Conservation (phyloP, 768 basidiomycete species). For the Lentinula sp. region DNA sequence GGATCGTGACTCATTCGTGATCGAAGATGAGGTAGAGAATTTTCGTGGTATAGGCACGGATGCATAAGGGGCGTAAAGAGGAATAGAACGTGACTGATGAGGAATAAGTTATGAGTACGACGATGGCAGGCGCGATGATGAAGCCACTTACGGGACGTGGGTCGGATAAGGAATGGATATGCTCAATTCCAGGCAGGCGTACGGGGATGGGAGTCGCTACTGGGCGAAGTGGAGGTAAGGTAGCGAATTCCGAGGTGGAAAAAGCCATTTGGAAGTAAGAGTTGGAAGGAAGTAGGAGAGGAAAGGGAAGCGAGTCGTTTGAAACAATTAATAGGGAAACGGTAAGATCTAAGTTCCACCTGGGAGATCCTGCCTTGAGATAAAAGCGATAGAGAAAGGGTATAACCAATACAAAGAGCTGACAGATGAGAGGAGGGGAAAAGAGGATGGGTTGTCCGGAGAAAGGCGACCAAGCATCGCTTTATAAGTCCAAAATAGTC, state of each 20-base stretch:
- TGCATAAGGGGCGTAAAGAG: neutral
- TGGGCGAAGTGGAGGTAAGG: constrained; percentile 31
- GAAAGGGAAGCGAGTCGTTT: neutral
- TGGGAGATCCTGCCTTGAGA: constrained; percentile 32
- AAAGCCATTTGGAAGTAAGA: neutral
- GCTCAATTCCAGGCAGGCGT: constrained; percentile 5
- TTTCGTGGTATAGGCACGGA: constrained; percentile 16
- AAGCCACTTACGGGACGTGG: neutral
- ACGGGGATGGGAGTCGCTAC: constrained; percentile 18
- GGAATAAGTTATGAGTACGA: too few species aligned
- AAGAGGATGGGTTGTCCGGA: constrained; percentile 9
- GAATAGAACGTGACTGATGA: constrained; percentile 1
- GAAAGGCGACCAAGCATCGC: constrained; percentile 11
- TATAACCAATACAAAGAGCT: constrained; percentile 14
- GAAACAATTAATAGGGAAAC: constrained; percentile 7
- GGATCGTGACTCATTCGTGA: constrained; percentile 27
- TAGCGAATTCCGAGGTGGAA: constrained; percentile 13
- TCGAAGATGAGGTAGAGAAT: constrained; percentile 31
- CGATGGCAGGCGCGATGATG: neutral
- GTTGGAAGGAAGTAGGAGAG: neutral
- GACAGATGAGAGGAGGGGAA: constrained; percentile 15
- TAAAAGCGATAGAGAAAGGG: constrained; percentile 11
- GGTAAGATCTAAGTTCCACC: constrained; percentile 24
- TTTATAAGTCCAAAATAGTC: constrained; percentile 22
- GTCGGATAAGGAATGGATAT: constrained; percentile 4